These are phyloP conservation scores for Basipetospora chlamydospora DNA, from an alignment of 2,329 filamentous ascomycete genomes.

Conservation along the genomic window DNA sequence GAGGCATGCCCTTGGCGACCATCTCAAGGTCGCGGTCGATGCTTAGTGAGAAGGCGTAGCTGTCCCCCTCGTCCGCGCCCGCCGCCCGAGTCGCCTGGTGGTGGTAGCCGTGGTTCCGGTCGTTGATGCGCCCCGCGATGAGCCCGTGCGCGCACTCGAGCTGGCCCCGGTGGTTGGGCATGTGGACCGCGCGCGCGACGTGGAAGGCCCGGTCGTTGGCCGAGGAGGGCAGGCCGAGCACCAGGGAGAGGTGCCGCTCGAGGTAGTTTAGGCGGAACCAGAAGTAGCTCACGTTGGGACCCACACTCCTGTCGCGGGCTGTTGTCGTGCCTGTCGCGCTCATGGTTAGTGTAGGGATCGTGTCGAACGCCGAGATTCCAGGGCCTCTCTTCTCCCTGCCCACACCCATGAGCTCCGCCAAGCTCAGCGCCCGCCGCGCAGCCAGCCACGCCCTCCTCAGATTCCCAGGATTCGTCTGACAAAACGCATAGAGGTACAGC, in stretches of 20 bases:
- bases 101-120: conserved; percentile 26
- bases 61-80: conserved; percentile 11
- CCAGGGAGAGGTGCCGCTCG: conserved; percentile 32
- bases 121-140: conserved; percentile 28
- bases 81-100: too few species aligned
- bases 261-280: conserved; percentile 30
- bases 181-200: background rate
- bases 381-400: conserved; percentile 24
- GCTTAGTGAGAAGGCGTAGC: conserved; percentile 24
- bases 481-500: conserved; percentile 31
- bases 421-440: conserved; percentile 30
- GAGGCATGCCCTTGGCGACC: conserved; percentile 24
- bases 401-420: conserved; percentile 36
- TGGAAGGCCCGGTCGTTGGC: conserved; percentile 24
- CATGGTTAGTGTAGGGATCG: too few species aligned
- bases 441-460: conserved; percentile 39
- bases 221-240: conserved; percentile 30
- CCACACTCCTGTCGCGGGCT: conserved; percentile 10
- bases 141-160: conserved; percentile 29
- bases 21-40: conserved; percentile 33
- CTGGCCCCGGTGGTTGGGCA: background rate
- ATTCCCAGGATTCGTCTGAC: conserved; percentile 37
- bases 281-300: conserved; percentile 20
- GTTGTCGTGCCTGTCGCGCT: too few species aligned
- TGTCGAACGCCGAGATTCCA: too few species aligned